Evolutionary conservation across 352 stramenopile genomes (phyloP), one percentile per base, ranked within the genome.

Genomic region (Pythium myriotylum): DNA sequence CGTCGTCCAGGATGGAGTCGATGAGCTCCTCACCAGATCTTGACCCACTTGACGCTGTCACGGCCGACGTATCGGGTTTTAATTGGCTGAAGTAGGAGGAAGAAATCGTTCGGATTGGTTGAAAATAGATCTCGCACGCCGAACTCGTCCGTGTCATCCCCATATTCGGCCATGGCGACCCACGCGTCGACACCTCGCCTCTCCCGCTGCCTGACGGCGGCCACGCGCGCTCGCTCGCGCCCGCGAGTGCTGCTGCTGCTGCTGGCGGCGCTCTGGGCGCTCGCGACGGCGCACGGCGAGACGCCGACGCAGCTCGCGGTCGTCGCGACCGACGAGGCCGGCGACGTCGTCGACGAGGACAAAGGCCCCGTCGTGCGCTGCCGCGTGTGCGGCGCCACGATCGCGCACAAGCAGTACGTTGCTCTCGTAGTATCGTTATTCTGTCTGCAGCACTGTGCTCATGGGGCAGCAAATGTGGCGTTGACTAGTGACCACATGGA

Each of bases 381-480:
- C 70, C 86, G 86, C 56, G 80, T 86, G 37, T 95, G 86, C 45
- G 86, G 86, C 19, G 86, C 84, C 16, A 70, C 74, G 29, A 74
- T 93, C 23, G 84, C 84, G 4, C 70, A 66, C 37, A 93, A 91
- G 42, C 72, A 68, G 86, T 95, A 63, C 26, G 71, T 62, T 0
- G 29, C 29, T 35, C 29, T 35, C 29, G 5, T 35, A 35, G 10
- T n/a, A n/a, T n/a, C n/a, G n/a, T n/a, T n/a, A n/a, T n/a, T n/a
- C n/a, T n/a, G n/a, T n/a, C n/a, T n/a, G n/a, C n/a, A n/a, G n/a
- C n/a, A n/a, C n/a, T n/a, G n/a, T n/a, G n/a, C n/a, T n/a, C n/a
- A n/a, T n/a, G n/a, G n/a, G n/a, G n/a, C n/a, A n/a, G 42, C 26
- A 3, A 3, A 29, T 16, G 42, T 23, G 13, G 17, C 46, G 33